These are phyloP conservation scores for Umbelopsis sp. DNA, from an alignment of 192 early-diverging fungal species.

Conservation along the genomic window DNA sequence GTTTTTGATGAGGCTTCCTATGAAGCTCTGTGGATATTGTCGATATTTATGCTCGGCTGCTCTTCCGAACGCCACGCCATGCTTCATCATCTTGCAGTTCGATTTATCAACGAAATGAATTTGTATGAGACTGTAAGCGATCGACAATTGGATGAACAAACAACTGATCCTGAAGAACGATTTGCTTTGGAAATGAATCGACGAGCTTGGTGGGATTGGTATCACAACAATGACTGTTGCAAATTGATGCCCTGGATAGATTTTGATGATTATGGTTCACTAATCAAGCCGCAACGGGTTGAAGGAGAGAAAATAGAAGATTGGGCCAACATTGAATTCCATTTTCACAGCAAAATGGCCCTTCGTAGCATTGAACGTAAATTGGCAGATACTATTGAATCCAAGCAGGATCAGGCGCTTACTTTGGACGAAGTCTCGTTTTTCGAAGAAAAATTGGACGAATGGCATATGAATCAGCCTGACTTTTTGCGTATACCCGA, in stretches of 20 bases:
- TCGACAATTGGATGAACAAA: slow-evolving; percentile 15
- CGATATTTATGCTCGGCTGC: slow-evolving; percentile 9
- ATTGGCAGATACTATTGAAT: slow-evolving; percentile 18
- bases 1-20: slow-evolving; percentile 18
- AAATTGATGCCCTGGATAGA: slow-evolving; percentile 17
- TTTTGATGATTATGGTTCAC: slow-evolving; percentile 1
- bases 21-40: slow-evolving; percentile 17
- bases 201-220: slow-evolving; percentile 29
- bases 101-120: slow-evolving; percentile 20
- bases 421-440: slow-evolving; percentile 9
- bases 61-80: neutral
- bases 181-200: slow-evolving; percentile 23
- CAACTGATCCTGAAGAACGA: slow-evolving; percentile 5
- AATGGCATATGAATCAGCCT: slow-evolving; percentile 20
- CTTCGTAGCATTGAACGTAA: slow-evolving; percentile 11
- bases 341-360: slow-evolving; percentile 19
- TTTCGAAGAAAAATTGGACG: slow-evolving; percentile 8
- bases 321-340: slow-evolving; percentile 22
- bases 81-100: slow-evolving; percentile 14
- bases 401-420: neutral
- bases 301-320: slow-evolving; percentile 10
- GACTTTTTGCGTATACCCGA: slow-evolving; percentile 19
- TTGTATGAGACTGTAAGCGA: slow-evolving; percentile 9
- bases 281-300: slow-evolving; percentile 10
- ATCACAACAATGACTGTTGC: slow-evolving; percentile 28